These are phyloP conservation scores for Russula olivacea DNA, from an alignment of 768 basidiomycete species.

Conservation along the genomic window DNA sequence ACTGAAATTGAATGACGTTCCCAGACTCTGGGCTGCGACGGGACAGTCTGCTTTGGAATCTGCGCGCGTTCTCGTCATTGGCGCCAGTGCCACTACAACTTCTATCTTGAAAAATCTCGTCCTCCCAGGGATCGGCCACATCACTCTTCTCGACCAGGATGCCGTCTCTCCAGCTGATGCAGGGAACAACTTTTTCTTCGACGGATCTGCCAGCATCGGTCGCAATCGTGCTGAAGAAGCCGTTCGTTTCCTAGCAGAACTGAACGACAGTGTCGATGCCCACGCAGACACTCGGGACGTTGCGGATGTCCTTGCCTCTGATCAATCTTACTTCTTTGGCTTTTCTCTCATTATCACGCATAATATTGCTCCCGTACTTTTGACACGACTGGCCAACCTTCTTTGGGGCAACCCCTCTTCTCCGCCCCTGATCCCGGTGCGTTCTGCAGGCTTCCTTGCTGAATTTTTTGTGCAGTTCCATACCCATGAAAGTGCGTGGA, in stretches of 20 bases:
- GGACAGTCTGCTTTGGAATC: slow-evolving; percentile 88
- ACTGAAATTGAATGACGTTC: neutral
- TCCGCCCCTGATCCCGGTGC: slow-evolving; percentile 69
- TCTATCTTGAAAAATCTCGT: slow-evolving; percentile 95
- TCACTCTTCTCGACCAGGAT: slow-evolving; percentile 77
- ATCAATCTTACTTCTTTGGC: slow-evolving; percentile 49
- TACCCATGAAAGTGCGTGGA: slow-evolving; percentile 69
- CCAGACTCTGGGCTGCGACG: slow-evolving; percentile 86
- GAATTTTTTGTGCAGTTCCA: slow-evolving; percentile 85
- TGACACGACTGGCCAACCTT: slow-evolving; percentile 54
- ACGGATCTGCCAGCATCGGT: slow-evolving; percentile 68
- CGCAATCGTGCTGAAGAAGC: slow-evolving; percentile 75
- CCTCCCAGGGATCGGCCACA: slow-evolving; percentile 92
- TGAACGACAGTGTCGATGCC: slow-evolving; percentile 84
- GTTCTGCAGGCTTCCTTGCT: slow-evolving; percentile 85
- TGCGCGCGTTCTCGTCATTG: slow-evolving; percentile 74
- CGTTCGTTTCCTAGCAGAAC: slow-evolving; percentile 68
- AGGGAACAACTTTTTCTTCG: slow-evolving; percentile 95
- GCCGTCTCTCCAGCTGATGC: slow-evolving; percentile 67
- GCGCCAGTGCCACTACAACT: slow-evolving; percentile 76
- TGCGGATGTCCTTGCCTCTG: slow-evolving; percentile 49
- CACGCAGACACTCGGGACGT: slow-evolving; percentile 52
- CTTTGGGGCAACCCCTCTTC: slow-evolving; percentile 60
- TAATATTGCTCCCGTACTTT: slow-evolving; percentile 55
- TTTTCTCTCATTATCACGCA: slow-evolving; percentile 83